Evolutionary conservation across 2,329 filamentous ascomycete species (phyloP), one percentile per base, ranked within the genome.

Genomic region (Colletotrichum chlorophyti): DNA sequence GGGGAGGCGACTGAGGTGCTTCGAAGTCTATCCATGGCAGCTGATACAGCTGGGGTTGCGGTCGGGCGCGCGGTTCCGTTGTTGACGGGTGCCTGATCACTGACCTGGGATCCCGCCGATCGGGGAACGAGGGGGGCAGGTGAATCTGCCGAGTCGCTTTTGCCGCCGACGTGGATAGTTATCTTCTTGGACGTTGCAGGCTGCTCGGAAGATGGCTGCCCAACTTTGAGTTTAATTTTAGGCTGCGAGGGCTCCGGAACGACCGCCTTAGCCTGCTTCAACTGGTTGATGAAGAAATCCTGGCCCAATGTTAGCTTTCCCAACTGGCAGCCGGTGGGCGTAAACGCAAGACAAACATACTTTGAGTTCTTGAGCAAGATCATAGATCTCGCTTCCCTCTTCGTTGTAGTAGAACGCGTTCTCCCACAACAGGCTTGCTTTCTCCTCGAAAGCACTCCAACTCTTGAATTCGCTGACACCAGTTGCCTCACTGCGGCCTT

Each of bases 351-450:
- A 17, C n/a, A n/a, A n/a, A n/a, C 66, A 45, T 76, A 91, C 91
- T 84, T 96, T 88, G 6, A 97, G 83, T 59, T 95, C 87, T 45
- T 87, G 84, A 1, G 92, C 91, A 60, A 95, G 79, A 19, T 84
- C 80, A 63, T 88, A 91, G 48, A 97, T 93, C 14, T 92, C 89
- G 68, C 93, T 97, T 4, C 89, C 91, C 69, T 97, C 93, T 72
- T 97, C 91, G 65, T 97, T 97, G 78, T 94, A 97, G 58, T 89
- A 89, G 67, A 87, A 90, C 0, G 93, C 92, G 72, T 97, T 97
- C 45, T 83, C 83, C 93, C 93, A 97, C 38, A 97, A 87, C 49
- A 91, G 82, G 66, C 87, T 90, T 11, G 91, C 82, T 67, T 91
- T 90, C 51, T 93, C 87, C 70, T 92, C 91, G 64, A 97, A 91